These are phyloP conservation scores for Huntiella omanensis DNA, from an alignment of 2,329 filamentous ascomycete species.

Conservation along the genomic window DNA sequence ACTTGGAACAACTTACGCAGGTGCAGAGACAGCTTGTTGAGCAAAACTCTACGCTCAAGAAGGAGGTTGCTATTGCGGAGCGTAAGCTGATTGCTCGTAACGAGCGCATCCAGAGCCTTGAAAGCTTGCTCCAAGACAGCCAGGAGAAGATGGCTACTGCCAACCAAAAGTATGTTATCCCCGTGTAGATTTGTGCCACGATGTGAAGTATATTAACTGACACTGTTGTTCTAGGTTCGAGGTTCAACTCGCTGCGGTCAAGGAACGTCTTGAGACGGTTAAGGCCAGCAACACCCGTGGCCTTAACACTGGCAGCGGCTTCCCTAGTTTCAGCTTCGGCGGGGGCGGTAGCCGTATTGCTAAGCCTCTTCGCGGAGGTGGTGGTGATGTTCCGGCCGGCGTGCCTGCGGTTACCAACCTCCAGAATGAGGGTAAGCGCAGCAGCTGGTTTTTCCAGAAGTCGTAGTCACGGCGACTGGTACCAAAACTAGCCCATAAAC, in stretches of 20 bases:
- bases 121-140: conserved; percentile 82
- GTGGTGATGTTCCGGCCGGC: conserved; percentile 27
- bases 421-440: conserved; percentile 48
- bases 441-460: conserved; percentile 59
- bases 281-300: conserved; percentile 82
- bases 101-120: conserved; percentile 87
- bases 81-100: conserved; percentile 91
- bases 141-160: conserved; percentile 96
- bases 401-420: conserved; percentile 39
- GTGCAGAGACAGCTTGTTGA: conserved; percentile 95
- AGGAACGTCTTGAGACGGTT: conserved; percentile 89
- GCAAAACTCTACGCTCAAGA: conserved; percentile 93
- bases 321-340: conserved; percentile 53
- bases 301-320: conserved; percentile 42
- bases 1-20: conserved; percentile 91
- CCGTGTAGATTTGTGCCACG: conserved; percentile 5
- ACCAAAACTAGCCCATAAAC: neutral
- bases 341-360: conserved; percentile 47
- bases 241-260: conserved; percentile 87
- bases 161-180: conserved; percentile 68
- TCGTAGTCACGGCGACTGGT: conserved; percentile 18
- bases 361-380: conserved; percentile 48
- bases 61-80: conserved; percentile 97
- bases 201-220: conserved; percentile 13
- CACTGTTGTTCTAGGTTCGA: conserved; percentile 53